A percentile compares a stretch with the other conserved stretches of the same genome.
Evolutionary conservation across 208 protist genomes (phyloP).

Genomic region (Vickermania spadyakhi): DNA sequence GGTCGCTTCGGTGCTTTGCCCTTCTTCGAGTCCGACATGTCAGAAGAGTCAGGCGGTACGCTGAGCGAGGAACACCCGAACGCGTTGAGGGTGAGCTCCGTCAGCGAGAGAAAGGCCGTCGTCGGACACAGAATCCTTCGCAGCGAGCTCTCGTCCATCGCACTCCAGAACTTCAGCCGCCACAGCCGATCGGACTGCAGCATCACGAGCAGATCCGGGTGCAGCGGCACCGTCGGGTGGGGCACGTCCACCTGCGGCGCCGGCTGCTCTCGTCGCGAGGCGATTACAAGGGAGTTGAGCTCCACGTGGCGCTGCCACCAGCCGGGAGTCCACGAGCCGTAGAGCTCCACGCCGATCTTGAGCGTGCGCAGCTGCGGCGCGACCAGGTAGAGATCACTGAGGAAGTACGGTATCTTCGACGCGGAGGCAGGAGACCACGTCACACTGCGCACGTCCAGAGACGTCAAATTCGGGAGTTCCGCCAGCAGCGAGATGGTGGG

Average conservation of each 20-base stretch:
- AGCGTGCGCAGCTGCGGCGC: constrained; percentile 36
- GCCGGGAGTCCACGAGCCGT: constrained; percentile 42
- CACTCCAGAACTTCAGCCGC: constrained; percentile 73
- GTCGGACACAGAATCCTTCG: constrained; percentile 25
- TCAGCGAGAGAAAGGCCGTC: constrained; percentile 21
- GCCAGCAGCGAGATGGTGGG: constrained; percentile 30
- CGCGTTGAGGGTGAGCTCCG: constrained; percentile 60
- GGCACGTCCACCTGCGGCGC: neutral
- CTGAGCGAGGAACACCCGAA: constrained; percentile 20
- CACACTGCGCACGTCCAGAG: constrained; percentile 70
- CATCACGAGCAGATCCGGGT: constrained; percentile 43
- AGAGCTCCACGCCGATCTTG: constrained; percentile 49
- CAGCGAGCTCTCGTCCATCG: constrained; percentile 20
- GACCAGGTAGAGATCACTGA: constrained; percentile 64
- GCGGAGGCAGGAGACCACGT: constrained; percentile 18
- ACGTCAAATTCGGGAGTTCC: constrained; percentile 27
- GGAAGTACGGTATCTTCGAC: constrained; percentile 25
- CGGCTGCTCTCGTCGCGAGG: constrained; percentile 29
- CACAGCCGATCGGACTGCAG: constrained; percentile 23
- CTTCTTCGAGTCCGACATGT: constrained; percentile 10
- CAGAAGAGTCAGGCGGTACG: constrained; percentile 10
- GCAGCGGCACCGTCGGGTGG: constrained; percentile 16
- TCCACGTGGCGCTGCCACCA: constrained; percentile 64
- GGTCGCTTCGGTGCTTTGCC: constrained; percentile 1
- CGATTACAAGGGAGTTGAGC: constrained; percentile 42